A percentile compares a stretch with the other conserved stretches of the same genome.
phyloP scores from a whole-genome alignment of 306 rosid species.

The Casuarina equisetifolia region DNA sequence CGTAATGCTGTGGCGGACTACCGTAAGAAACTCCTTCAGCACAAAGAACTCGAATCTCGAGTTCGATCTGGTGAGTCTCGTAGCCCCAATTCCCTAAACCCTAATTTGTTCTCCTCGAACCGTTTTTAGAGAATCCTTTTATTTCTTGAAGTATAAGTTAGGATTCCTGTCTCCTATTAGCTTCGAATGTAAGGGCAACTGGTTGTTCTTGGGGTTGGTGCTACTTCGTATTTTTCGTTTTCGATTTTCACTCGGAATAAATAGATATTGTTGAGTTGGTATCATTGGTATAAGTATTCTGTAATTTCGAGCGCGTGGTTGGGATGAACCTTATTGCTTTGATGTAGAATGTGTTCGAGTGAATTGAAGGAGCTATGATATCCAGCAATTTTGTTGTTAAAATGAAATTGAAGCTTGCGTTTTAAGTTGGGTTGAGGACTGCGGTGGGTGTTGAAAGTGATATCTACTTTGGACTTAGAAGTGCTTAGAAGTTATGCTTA shows the following conservation, averaged over 20 bases:
- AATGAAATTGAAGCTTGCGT: neutral
- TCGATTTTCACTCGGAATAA: neutral
- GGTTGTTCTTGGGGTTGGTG: neutral
- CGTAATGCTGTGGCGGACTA: conserved; percentile 63
- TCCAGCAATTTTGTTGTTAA: neutral
- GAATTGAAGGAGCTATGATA: neutral
- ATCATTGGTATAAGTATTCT: neutral
- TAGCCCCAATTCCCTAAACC: neutral
- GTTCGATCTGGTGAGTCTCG: conserved; percentile 74
- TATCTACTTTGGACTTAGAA: neutral
- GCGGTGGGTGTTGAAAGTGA: neutral
- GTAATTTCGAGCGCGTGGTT: neutral
- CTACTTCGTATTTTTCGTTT: neutral
- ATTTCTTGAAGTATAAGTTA: neutral
- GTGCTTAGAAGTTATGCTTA: neutral
- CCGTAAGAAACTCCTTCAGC: conserved; percentile 81
- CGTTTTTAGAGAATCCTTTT: neutral
- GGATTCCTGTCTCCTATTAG: neutral
- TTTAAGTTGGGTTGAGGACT: neutral
- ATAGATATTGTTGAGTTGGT: neutral
- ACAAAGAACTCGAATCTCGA: conserved; percentile 84
- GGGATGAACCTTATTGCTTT: neutral
- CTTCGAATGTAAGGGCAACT: neutral
- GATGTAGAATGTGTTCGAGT: neutral
- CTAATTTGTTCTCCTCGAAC: neutral